phyloP scores from a whole-genome alignment of 2,329 filamentous ascomycete genomes.

The Fusarium euwallaceae region DNA sequence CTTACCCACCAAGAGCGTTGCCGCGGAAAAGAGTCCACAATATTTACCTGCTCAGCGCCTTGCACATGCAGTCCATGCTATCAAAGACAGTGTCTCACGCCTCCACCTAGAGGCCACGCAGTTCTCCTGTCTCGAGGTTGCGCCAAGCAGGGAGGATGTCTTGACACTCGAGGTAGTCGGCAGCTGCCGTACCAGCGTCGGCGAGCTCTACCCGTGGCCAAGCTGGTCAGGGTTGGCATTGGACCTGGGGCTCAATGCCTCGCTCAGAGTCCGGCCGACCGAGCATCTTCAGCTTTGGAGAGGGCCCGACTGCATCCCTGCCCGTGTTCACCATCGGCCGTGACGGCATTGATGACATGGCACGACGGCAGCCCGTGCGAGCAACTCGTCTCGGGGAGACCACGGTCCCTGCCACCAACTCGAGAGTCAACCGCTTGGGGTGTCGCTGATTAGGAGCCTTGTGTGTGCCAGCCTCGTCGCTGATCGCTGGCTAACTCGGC shows the following conservation, averaged over 20 bases:
- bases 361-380: conserved; percentile 12
- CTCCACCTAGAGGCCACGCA: conserved; percentile 36
- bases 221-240: conserved; percentile 21
- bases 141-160: conserved; percentile 39
- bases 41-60: conserved; percentile 27
- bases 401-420: conserved; percentile 20
- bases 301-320: conserved; percentile 8
- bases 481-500: conserved; percentile 24
- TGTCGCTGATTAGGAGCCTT: conserved; percentile 12
- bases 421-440: conserved; percentile 14
- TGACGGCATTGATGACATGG: conserved; percentile 4
- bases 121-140: conserved; percentile 21
- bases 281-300: conserved; percentile 16
- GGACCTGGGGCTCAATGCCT: conserved; percentile 26
- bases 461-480: conserved; percentile 26
- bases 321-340: conserved; percentile 4
- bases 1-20: conserved; percentile 31
- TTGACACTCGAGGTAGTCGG: conserved; percentile 21
- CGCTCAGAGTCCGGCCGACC: conserved; percentile 8
- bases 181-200: conserved; percentile 19
- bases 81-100: conserved; percentile 45
- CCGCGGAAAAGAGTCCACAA: conserved; percentile 28
- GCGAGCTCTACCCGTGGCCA: conserved; percentile 19
- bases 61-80: conserved; percentile 17
- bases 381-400: conserved; percentile 31